Evolutionary conservation across 441 rosid species (phyloP).

Genomic region (Populus hybrid): DNA sequence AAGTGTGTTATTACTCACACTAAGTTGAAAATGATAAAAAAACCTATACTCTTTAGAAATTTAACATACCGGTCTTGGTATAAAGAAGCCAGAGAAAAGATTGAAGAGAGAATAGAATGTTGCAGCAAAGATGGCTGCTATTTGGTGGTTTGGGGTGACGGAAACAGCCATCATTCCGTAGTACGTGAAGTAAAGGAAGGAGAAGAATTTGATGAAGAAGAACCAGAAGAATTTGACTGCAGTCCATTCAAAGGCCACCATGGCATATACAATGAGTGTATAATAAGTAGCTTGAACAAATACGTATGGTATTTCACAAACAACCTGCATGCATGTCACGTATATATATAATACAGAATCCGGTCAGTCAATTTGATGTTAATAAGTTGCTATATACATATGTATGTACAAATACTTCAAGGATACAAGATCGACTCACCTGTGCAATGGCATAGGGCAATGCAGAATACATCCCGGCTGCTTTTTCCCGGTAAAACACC

Average conservation of each 20-base stretch:
- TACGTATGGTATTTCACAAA: slow-evolving; percentile 72
- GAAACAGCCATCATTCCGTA: slow-evolving; percentile 97
- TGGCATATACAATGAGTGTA: slow-evolving; percentile 66
- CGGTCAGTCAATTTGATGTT: neutral
- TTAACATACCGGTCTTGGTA: slow-evolving; percentile 75
- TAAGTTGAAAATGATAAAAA: neutral
- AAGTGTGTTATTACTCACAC: neutral
- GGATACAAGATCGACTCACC: slow-evolving; percentile 32
- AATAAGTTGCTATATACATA: too few relatives aligned
- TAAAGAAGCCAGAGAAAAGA: slow-evolving; percentile 92
- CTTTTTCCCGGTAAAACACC: slow-evolving; percentile 87
- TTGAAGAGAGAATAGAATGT: slow-evolving; percentile 81
- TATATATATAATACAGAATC: neutral
- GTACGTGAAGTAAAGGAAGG: slow-evolving; percentile 96
- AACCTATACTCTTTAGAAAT: neutral
- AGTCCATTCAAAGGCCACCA: slow-evolving; percentile 87
- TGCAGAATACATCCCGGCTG: slow-evolving; percentile 94
- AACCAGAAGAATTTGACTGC: slow-evolving; percentile 85
- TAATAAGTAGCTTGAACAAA: slow-evolving; percentile 66
- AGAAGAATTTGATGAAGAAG: slow-evolving; percentile 68
- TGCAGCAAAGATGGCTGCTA: slow-evolving; percentile 75
- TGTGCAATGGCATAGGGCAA: slow-evolving; percentile 92
- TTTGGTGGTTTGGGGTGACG: slow-evolving; percentile 86
- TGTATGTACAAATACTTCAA: neutral
- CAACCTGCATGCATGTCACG: slow-evolving; percentile 46